These are phyloP conservation scores for Albophoma yamanashiensis DNA, from an alignment of 2,329 filamentous ascomycete genomes.

Conservation along the genomic window DNA sequence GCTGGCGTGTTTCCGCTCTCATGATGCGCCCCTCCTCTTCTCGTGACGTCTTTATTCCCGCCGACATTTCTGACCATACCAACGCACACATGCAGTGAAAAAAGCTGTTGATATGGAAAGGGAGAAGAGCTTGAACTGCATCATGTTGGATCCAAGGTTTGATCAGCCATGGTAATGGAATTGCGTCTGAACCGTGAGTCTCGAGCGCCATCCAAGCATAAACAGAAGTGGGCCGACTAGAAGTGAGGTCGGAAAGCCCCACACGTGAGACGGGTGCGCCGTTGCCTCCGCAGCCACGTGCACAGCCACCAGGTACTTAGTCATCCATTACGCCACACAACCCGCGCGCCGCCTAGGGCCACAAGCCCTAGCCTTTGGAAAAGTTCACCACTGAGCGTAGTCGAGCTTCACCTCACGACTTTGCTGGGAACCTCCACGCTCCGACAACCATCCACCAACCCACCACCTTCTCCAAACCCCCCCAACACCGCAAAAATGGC, in stretches of 20 bases:
- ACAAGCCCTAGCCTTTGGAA: constrained; percentile 19
- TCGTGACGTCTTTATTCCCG: not conserved
- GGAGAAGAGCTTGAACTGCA: no score
- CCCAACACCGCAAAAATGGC: constrained; percentile 59
- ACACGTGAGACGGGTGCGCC: not conserved
- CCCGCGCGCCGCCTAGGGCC: constrained; percentile 14
- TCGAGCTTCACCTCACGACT: constrained; percentile 7
- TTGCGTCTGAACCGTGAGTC: not conserved
- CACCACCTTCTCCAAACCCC: constrained; percentile 14
- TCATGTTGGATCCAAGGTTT: not conserved
- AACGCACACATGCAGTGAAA: not conserved
- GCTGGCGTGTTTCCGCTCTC: not conserved
- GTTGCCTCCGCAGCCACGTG: not conserved
- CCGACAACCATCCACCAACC: constrained; percentile 20
- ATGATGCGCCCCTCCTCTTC: not conserved
- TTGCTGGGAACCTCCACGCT: constrained; percentile 14
- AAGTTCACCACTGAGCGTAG: constrained; percentile 12
- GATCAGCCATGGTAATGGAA: not conserved
- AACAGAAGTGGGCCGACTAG: not conserved
- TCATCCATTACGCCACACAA: constrained; percentile 7
- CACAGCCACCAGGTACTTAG: constrained; percentile 4
- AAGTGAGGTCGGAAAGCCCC: not conserved
- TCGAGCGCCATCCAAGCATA: not conserved
- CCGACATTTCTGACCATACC: no score
- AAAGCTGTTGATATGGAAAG: not conserved